Conservation (phyloP, 2,329 filamentous ascomycete genomes). For the Ophiostoma quercus region DNA sequence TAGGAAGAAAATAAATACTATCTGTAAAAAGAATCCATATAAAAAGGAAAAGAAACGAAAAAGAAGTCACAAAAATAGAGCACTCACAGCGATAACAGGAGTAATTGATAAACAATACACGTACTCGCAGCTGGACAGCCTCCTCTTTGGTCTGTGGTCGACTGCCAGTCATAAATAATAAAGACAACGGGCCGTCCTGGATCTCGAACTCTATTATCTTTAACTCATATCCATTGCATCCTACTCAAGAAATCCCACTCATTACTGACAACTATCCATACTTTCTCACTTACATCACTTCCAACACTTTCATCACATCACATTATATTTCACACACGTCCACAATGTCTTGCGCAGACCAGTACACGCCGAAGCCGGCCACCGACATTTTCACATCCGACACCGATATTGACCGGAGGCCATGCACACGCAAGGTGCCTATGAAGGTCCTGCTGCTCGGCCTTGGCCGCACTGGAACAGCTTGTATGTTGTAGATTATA, state of each 20-base stretch:
- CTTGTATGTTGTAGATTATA: constrained; percentile 36
- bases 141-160: not conserved
- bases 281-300: not conserved
- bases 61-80: not conserved
- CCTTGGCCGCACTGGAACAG: constrained; percentile 64
- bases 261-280: not conserved
- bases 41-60: not conserved
- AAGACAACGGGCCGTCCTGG: not conserved
- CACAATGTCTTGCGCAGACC: constrained; percentile 20
- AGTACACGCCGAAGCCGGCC: constrained; percentile 38
- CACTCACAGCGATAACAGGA: not conserved
- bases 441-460: constrained; percentile 69
- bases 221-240: not conserved
- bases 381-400: constrained; percentile 60
- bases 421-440: constrained; percentile 61
- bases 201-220: not conserved
- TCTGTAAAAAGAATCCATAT: not conserved
- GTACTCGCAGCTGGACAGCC: not conserved
- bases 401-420: constrained; percentile 61
- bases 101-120: not conserved
- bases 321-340: not conserved
- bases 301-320: not conserved
- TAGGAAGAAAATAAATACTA: not conserved
- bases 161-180: not conserved
- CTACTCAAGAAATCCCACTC: not conserved